phyloP scores from a whole-genome alignment of 2,329 filamentous ascomycete genomes.

The Paraconiothyrium sp. region DNA sequence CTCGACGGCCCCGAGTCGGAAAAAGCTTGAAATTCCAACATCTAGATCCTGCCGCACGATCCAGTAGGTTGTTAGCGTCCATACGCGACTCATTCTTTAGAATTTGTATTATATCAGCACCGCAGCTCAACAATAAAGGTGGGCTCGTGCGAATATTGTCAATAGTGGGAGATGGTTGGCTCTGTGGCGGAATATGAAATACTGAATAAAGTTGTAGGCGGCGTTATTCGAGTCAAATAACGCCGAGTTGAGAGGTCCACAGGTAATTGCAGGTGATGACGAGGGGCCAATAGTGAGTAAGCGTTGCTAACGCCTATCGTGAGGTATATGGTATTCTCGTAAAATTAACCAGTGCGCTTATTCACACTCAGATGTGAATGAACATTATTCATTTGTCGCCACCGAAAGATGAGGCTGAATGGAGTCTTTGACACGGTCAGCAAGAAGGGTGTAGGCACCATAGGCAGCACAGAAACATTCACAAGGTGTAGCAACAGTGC shows the following conservation, averaged over 20 bases:
- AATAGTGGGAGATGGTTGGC: neutral
- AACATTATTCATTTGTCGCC: neutral
- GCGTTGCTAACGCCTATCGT: neutral
- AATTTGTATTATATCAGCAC: neutral
- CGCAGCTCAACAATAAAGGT: neutral
- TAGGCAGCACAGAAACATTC: neutral
- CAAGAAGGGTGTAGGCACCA: too few species aligned
- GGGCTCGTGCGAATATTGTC: conserved; percentile 5
- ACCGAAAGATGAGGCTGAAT: too few species aligned
- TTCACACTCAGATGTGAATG: neutral
- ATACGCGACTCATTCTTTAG: neutral
- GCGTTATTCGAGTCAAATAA: neutral
- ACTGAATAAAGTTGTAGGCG: neutral
- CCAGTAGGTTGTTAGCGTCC: neutral
- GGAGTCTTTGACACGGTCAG: too few species aligned
- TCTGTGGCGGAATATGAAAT: neutral
- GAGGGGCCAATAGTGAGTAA: neutral
- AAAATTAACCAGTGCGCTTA: neutral
- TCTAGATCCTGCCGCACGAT: neutral
- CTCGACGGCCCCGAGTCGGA: neutral
- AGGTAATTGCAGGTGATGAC: neutral
- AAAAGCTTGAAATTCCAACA: conserved; percentile 1
- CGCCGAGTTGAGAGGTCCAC: too few species aligned
- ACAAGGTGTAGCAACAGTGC: neutral
- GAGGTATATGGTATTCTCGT: neutral